phyloP scores from a whole-genome alignment of 2,329 filamentous ascomycete species.

The Nothophoma quercina region DNA sequence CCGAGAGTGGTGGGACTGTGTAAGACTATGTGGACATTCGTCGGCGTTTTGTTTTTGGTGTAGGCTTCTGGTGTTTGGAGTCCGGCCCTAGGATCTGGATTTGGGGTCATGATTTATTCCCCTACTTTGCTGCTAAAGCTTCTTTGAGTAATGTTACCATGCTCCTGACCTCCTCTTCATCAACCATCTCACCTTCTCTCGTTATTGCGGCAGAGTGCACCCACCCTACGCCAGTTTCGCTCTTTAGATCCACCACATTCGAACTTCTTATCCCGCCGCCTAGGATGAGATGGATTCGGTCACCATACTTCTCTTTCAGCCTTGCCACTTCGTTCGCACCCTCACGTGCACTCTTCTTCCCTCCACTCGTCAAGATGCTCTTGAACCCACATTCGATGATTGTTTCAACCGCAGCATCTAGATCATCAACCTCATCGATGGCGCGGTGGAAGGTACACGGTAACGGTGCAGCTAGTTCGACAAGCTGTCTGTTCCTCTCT shows the following conservation, averaged over 20 bases:
- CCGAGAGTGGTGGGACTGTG: slow-evolving; percentile 46
- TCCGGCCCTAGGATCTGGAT: no score
- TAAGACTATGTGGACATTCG: slow-evolving; percentile 6
- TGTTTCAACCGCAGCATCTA: slow-evolving; percentile 43
- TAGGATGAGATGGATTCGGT: slow-evolving; percentile 55
- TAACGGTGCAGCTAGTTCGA: slow-evolving; percentile 51
- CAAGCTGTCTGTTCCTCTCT: slow-evolving; percentile 51
- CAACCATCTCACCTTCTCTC: slow-evolving; percentile 40
- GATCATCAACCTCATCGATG: slow-evolving; percentile 54
- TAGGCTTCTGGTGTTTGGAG: not conserved
- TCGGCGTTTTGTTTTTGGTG: not conserved
- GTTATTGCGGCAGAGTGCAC: slow-evolving; percentile 57
- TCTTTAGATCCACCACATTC: slow-evolving; percentile 51
- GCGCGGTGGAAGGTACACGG: slow-evolving; percentile 65
- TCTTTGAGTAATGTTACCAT: slow-evolving; percentile 19
- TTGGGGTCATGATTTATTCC: no score
- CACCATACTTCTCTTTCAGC: slow-evolving; percentile 39
- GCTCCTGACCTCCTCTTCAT: slow-evolving; percentile 36
- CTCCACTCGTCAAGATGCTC: slow-evolving; percentile 59
- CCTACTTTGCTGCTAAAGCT: no score
- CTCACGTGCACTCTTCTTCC: slow-evolving; percentile 43
- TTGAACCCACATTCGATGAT: slow-evolving; percentile 56
- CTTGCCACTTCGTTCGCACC: slow-evolving; percentile 45
- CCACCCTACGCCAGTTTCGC: slow-evolving; percentile 40
- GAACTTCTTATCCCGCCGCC: slow-evolving; percentile 59